A percentile compares a stretch with the other conserved stretches of the same genome.
Conservation (phyloP, 495 filamentous ascomycete species). For the Umbilicaria muhlenbergii region DNA sequence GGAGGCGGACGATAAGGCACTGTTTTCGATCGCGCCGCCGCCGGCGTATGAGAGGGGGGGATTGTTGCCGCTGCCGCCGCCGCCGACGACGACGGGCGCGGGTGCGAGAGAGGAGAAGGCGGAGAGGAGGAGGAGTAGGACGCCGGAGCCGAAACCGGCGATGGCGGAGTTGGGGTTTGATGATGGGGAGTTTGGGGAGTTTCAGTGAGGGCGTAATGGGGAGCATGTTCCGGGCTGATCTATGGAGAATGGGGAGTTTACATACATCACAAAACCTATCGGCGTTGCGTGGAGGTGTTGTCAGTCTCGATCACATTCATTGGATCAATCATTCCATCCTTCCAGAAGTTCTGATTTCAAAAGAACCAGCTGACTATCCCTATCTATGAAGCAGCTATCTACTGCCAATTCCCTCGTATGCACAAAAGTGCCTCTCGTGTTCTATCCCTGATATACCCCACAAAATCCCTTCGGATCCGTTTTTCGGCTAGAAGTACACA, state of each 20-base stretch:
- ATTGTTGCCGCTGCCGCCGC: slow-evolving; percentile 8
- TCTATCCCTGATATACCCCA: too few species aligned
- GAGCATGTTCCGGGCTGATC: neutral
- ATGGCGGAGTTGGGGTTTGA: slow-evolving; percentile 30
- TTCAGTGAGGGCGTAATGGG: slow-evolving; percentile 21
- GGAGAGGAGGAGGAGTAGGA: slow-evolving; percentile 22
- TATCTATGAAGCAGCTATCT: too few species aligned
- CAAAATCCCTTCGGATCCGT: too few species aligned
- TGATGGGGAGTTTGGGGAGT: slow-evolving; percentile 37
- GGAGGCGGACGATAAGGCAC: slow-evolving; percentile 16
- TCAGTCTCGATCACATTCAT: too few species aligned
- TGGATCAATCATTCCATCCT: too few species aligned
- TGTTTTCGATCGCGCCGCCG: slow-evolving; percentile 33
- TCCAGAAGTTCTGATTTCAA: too few species aligned
- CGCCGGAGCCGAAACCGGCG: slow-evolving; percentile 7
- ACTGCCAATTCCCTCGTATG: too few species aligned
- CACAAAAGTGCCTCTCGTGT: too few species aligned
- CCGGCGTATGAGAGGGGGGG: slow-evolving; percentile 22
- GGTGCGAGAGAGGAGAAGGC: slow-evolving; percentile 17
- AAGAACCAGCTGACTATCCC: too few species aligned
- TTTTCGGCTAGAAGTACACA: too few species aligned
- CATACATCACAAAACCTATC: too few species aligned
- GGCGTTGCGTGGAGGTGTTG: too few species aligned
- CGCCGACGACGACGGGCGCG: neutral
- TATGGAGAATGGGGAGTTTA: neutral